Percentiles rank a stretch among this genome's conserved stretches.
phyloP scores from a whole-genome alignment of 169 alveolate species.

The Miamiensis avidus region DNA sequence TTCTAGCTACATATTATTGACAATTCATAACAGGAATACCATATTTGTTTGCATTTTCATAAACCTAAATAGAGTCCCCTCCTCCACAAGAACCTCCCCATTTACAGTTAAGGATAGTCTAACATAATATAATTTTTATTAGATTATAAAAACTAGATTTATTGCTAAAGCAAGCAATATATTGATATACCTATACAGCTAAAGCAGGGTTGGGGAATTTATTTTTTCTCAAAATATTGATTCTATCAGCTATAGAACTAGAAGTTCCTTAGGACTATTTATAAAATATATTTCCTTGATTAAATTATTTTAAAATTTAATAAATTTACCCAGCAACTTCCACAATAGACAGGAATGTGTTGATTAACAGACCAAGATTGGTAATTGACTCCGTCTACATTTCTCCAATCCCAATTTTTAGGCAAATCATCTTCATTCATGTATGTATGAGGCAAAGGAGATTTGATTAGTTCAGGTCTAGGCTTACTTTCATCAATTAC shows the following conservation, averaged over 20 bases:
- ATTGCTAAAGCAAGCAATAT: no score
- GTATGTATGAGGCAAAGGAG: no score
- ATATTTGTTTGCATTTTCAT: slow-evolving; percentile 50
- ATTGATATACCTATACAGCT: slow-evolving; percentile 45
- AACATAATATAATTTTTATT: no score
- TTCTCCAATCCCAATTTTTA: slow-evolving; percentile 70
- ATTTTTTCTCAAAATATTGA: slow-evolving; percentile 70
- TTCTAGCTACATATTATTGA: slow-evolving; percentile 64
- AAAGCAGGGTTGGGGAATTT: slow-evolving; percentile 62
- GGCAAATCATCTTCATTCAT: no score
- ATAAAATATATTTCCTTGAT: not conserved
- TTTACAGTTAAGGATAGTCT: slow-evolving; percentile 76
- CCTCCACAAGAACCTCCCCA: slow-evolving; percentile 88
- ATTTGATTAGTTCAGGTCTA: no score
- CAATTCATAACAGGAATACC: slow-evolving; percentile 81
- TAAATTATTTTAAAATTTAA: not conserved
- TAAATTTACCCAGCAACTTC: slow-evolving; percentile 61
- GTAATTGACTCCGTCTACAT: slow-evolving; percentile 61
- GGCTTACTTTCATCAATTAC: no score
- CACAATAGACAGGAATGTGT: slow-evolving; percentile 82
- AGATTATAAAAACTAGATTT: not conserved
- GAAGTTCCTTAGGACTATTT: slow-evolving; percentile 87
- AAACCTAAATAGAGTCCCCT: slow-evolving; percentile 80
- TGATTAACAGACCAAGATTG: slow-evolving; percentile 70
- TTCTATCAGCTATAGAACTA: slow-evolving; percentile 80